Conservation (phyloP, 2,329 filamentous ascomycete genomes). For the Taxawa tesnikishii region DNA sequence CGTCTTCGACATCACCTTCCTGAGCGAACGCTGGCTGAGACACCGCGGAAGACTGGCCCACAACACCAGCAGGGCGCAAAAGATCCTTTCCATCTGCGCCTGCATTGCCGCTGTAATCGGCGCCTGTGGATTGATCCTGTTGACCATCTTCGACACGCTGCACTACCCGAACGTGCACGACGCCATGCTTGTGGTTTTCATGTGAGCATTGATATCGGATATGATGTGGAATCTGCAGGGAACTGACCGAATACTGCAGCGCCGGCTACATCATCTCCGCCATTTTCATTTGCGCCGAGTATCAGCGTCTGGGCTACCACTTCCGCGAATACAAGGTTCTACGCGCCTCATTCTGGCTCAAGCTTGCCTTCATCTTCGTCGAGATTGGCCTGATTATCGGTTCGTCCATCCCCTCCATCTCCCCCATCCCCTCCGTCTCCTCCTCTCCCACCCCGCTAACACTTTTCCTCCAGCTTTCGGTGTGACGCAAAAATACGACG, state of each 20-base stretch:
- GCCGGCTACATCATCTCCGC: conserved; percentile 74
- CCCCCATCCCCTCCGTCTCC: conserved; percentile 1
- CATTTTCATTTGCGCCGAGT: conserved; percentile 82
- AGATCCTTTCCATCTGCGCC: conserved; percentile 46
- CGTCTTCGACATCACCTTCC: conserved; percentile 69
- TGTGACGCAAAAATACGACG: conserved; percentile 34
- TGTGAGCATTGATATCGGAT: no score
- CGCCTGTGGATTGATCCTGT: conserved; percentile 65
- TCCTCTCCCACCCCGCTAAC: neutral
- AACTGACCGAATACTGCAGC: no score
- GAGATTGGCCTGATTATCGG: conserved; percentile 59
- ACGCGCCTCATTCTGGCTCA: conserved; percentile 72
- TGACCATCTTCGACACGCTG: conserved; percentile 78
- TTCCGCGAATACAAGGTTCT: conserved; percentile 67
- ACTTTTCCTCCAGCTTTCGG: conserved; percentile 44
- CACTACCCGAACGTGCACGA: conserved; percentile 56
- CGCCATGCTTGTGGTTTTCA: conserved; percentile 70
- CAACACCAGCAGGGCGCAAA: conserved; percentile 55
- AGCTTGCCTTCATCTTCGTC: conserved; percentile 70
- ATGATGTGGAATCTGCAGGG: no score
- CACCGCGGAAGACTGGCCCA: conserved; percentile 67
- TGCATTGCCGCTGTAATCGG: conserved; percentile 63
- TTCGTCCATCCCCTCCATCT: conserved; percentile 6
- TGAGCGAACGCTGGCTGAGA: conserved; percentile 72
- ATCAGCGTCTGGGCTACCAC: conserved; percentile 70